A percentile compares a stretch with the other conserved stretches of the same genome.
Conservation (phyloP, 352 stramenopile species). For the Phytophthora podocarpi region DNA sequence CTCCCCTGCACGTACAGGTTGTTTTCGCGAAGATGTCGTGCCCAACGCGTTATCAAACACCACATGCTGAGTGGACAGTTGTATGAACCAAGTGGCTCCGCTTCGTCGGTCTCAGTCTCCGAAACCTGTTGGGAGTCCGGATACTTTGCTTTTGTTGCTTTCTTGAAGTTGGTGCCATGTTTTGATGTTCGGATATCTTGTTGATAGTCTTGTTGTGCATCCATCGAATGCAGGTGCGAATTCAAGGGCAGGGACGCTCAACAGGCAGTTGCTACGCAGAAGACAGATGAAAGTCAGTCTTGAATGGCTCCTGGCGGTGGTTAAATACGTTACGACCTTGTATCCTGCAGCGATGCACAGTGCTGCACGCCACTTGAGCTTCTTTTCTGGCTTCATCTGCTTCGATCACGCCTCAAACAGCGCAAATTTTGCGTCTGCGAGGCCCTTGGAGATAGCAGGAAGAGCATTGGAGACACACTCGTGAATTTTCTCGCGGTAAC, state of each 20-base stretch:
- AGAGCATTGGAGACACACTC: constrained; percentile 46
- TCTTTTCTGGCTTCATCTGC: no score
- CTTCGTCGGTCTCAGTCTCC: constrained; percentile 10
- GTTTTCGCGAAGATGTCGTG: constrained; percentile 11
- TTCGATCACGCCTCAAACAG: constrained; percentile 68
- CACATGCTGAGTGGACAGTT: constrained; percentile 17
- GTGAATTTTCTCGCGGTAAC: constrained; percentile 58
- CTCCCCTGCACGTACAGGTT: no score
- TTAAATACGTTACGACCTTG: background rate
- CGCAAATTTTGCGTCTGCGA: constrained; percentile 69
- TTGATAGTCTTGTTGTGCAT: no score
- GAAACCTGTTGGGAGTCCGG: constrained; percentile 19
- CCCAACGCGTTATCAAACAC: constrained; percentile 5
- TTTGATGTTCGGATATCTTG: no score
- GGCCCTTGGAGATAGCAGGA: constrained; percentile 58
- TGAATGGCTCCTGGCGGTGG: no score
- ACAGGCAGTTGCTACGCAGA: no score
- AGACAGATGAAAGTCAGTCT: no score
- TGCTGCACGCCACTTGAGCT: no score
- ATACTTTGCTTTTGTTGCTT: constrained; percentile 17
- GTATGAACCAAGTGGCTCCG: constrained; percentile 18
- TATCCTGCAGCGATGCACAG: background rate
- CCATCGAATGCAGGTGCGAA: no score
- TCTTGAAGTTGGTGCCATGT: constrained; percentile 14
- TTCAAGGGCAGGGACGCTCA: no score